phyloP scores from a whole-genome alignment of 345 rosid species.

The Hibiscus mutabilis region DNA sequence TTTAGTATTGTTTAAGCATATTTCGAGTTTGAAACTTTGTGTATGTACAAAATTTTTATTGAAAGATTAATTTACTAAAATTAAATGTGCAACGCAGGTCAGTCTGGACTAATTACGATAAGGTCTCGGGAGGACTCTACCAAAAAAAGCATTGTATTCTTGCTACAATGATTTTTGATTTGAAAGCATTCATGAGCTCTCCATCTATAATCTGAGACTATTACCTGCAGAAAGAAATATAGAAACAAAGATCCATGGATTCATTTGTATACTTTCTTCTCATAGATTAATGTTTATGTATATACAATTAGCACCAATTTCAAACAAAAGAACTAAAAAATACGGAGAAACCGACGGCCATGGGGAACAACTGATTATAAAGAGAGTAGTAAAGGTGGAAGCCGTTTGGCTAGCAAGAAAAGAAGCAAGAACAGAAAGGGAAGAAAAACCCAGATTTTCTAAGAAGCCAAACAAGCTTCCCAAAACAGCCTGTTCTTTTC shows the following conservation, averaged over 20 bases:
- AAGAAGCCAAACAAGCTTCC: conserved; percentile 89
- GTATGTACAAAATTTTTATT: no score
- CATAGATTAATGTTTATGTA: neutral
- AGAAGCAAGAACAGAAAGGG: neutral
- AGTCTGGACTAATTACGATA: no score
- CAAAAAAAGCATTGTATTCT: no score
- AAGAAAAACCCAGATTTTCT: neutral
- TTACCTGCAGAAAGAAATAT: neutral
- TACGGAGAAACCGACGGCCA: neutral
- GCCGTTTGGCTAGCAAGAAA: neutral
- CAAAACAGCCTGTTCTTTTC: conserved; percentile 74
- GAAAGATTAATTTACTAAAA: no score
- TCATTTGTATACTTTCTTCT: neutral
- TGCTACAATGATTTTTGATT: no score
- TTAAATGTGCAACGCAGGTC: no score
- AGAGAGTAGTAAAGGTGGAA: neutral
- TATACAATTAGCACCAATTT: neutral
- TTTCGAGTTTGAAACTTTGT: no score
- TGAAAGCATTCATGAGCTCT: no score
- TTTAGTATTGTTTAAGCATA: no score
- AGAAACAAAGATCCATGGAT: neutral
- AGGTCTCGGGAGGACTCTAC: no score
- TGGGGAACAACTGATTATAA: neutral
- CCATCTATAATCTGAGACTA: neutral
- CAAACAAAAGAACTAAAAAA: neutral